Conservation (phyloP, 1,284 basidiomycete genomes). For the Megacollybia platyphylla region DNA sequence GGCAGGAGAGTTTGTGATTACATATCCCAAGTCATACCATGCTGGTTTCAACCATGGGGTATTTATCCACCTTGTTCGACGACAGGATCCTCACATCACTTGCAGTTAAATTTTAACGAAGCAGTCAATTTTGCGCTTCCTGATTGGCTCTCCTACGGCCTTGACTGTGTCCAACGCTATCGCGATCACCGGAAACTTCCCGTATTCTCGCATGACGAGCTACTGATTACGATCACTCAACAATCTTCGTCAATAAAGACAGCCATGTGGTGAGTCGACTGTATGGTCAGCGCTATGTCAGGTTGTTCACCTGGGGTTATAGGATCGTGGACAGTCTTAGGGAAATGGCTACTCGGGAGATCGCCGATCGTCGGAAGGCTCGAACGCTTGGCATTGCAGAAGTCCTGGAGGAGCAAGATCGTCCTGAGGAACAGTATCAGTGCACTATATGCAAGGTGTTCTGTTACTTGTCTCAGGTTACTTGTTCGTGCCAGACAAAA, state of each 20-base stretch:
- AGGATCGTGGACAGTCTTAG: slow-evolving; percentile 78
- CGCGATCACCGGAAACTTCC: slow-evolving; percentile 84
- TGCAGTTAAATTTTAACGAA: slow-evolving; percentile 93
- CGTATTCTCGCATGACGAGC: slow-evolving; percentile 97
- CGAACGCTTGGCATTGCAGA: slow-evolving; percentile 53
- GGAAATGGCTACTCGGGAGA: slow-evolving; percentile 86
- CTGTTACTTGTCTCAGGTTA: slow-evolving; percentile 91
- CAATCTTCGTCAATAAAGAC: slow-evolving; percentile 91
- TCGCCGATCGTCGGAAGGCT: slow-evolving; percentile 50
- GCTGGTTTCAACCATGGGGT: slow-evolving; percentile 98
- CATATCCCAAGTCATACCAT: slow-evolving; percentile 97
- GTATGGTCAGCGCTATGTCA: slow-evolving; percentile 7
- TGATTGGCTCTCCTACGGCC: slow-evolving; percentile 85
- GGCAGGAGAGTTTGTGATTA: slow-evolving; percentile 95
- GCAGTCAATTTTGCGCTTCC: slow-evolving; percentile 98
- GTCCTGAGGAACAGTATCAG: slow-evolving; percentile 88
- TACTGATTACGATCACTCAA: slow-evolving; percentile 89
- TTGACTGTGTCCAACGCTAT: slow-evolving; percentile 83
- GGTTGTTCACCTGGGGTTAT: slow-evolving; percentile 9
- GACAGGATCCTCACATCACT: slow-evolving; percentile 3
- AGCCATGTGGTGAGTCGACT: slow-evolving; percentile 68
- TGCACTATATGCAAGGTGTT: slow-evolving; percentile 91
- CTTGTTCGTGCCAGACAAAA: slow-evolving; percentile 63
- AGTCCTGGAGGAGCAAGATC: slow-evolving; percentile 67
- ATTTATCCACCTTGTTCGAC: slow-evolving; percentile 18